Base-by-base conservation (phyloP, 257 asterid genomes). In the Misopates orontium region DNA sequence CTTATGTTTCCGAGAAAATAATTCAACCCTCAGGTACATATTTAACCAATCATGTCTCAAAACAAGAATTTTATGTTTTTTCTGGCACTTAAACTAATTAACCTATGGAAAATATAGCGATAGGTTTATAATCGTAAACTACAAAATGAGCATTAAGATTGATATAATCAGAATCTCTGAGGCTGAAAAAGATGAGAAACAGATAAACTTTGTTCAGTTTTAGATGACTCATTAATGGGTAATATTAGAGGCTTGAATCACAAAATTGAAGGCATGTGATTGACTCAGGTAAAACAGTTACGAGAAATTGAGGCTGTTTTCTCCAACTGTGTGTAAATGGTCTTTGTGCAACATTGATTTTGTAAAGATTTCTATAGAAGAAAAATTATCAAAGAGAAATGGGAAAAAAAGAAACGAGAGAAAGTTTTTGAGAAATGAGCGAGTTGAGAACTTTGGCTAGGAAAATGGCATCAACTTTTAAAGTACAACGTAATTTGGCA, bases 1-100 rank as follows among this genome's bases (percentile, higher is more conserved):
- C 16, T 56, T 50, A 18, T 32, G 47, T 72, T 64, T 73, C 62
- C 57, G n/a, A n/a, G n/a, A 53, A 11, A 25, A 53, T 23, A 25
- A 52, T 61, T 50, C 23, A 36, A 52, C 41, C 70, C 24, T 21
- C 16, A 9, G 25, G 32, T 47, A 20, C 0, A 40, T 61, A 8
- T 16, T 36, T 36, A 47, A 22, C 44, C 25, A 21, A 49, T 24
- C 60, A 73, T 45, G 66, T 55, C 6, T 44, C 50, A 40, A 13
- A 31, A 54, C 32, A 36, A 22, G 67, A 50, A 50, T 66, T 8
- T 57, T 58, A 21, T 32, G 47, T 20, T 62, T 10, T 25, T 41
- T 39, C 17, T 41, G 64, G 64, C 6, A 22, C 55, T 25, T 42
- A 7, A 48, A 28, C 41, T 36, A 13, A 63, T 24, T 51, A 50